A percentile compares a stretch with the other conserved stretches of the same genome.
phyloP scores from a whole-genome alignment of 2,329 filamentous ascomycete species.

The Sporothrix globosa region DNA sequence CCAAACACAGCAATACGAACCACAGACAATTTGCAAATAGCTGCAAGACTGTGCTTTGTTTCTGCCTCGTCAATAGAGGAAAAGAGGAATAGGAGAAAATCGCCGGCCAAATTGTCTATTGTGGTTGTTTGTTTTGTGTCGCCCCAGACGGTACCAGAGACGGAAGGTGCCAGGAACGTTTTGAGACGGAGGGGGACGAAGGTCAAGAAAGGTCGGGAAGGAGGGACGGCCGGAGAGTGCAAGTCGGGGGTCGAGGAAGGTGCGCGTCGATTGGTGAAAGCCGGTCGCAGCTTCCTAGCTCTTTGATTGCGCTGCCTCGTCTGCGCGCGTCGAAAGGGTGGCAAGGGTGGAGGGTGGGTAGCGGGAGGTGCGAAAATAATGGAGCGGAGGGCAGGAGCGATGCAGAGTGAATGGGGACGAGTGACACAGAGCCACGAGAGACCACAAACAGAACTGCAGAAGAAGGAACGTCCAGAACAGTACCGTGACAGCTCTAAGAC shows the following conservation, averaged over 20 bases:
- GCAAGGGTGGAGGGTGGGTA: no score
- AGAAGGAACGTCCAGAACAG: neutral
- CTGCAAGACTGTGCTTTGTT: neutral
- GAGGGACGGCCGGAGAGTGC: neutral
- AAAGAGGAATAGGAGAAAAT: neutral
- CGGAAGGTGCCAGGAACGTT: slow-evolving; percentile 20
- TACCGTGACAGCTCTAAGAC: slow-evolving; percentile 24
- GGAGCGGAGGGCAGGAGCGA: slow-evolving; percentile 10
- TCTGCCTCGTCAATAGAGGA: neutral
- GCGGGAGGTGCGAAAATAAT: neutral
- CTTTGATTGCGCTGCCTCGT: neutral
- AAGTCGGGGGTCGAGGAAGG: neutral
- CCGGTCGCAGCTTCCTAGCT: slow-evolving; percentile 26
- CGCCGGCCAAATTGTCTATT: no score
- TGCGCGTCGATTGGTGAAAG: neutral
- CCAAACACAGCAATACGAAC: no score
- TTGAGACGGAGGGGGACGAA: neutral
- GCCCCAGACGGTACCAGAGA: neutral
- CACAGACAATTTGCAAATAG: neutral
- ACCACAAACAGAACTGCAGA: neutral
- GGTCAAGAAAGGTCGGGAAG: neutral
- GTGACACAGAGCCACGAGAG: neutral
- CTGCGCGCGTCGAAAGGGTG: neutral
- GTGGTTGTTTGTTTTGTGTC: slow-evolving; percentile 9
- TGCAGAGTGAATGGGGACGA: neutral